Evolutionary conservation across 2,329 filamentous ascomycete genomes (phyloP).

Genomic region (Aphanocladium album): DNA sequence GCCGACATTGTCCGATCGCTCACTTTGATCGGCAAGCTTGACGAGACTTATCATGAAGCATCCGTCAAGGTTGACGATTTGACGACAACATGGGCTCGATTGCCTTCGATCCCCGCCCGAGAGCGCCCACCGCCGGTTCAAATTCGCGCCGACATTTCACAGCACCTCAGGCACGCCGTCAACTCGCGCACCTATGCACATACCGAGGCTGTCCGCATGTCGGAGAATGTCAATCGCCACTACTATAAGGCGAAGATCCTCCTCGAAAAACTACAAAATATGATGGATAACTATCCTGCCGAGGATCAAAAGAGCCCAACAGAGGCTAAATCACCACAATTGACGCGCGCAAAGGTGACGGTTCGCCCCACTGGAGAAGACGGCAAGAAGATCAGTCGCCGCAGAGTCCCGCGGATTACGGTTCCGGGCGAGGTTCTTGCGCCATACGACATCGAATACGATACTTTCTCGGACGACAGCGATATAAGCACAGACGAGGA

Average conservation of each 20-base stretch:
- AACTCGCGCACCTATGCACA: constrained; percentile 54
- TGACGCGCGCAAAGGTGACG: constrained; percentile 44
- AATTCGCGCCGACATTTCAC: constrained; percentile 57
- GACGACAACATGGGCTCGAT: constrained; percentile 51
- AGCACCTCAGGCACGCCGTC: constrained; percentile 49
- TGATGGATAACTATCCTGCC: constrained; percentile 56
- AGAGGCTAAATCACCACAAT: constrained; percentile 48
- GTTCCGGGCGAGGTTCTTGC: constrained; percentile 62
- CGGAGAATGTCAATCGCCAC: constrained; percentile 58
- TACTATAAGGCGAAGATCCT: constrained; percentile 56
- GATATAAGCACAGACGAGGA: constrained; percentile 51
- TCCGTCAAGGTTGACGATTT: constrained; percentile 52
- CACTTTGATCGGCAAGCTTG: constrained; percentile 60
- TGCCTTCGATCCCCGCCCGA: constrained; percentile 44
- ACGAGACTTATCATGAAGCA: constrained; percentile 51
- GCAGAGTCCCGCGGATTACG: constrained; percentile 52
- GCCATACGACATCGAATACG: constrained; percentile 60
- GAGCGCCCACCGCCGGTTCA: constrained; percentile 43
- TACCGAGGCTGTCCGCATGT: constrained; percentile 59
- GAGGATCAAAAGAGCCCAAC: constrained; percentile 50
- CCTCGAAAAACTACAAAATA: constrained; percentile 52
- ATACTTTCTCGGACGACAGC: constrained; percentile 49
- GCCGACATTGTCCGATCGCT: constrained; percentile 62
- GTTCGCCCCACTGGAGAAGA: constrained; percentile 39
- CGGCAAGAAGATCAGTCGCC: constrained; percentile 42